Conservation (phyloP, 495 filamentous ascomycete genomes). For the Antarctomyces pellizariae region DNA sequence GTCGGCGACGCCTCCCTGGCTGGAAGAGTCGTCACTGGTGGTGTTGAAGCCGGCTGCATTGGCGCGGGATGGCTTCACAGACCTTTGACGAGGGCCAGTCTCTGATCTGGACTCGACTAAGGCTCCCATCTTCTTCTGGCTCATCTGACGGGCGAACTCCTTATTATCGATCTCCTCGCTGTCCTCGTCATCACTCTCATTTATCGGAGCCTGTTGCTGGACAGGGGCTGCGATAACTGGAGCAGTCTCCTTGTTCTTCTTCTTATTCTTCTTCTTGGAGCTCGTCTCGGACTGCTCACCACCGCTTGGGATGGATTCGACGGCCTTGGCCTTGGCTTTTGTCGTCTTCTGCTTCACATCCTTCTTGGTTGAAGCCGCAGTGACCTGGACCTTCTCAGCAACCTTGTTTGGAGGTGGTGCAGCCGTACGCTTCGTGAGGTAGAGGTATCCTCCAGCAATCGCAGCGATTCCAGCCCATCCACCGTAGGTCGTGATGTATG, state of each 20-base stretch:
- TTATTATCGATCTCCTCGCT: slow-evolving; percentile 39
- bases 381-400: slow-evolving; percentile 1
- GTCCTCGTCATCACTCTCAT: slow-evolving; percentile 18
- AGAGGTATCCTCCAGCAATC: slow-evolving; percentile 17
- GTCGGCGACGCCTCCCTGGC: slow-evolving; percentile 44
- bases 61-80: slow-evolving; percentile 29
- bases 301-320: not conserved
- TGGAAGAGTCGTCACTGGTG: slow-evolving; percentile 17
- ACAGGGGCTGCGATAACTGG: not conserved
- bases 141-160: slow-evolving; percentile 50
- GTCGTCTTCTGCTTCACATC: slow-evolving; percentile 6
- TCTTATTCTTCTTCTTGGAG: slow-evolving; percentile 15
- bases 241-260: slow-evolving; percentile 1
- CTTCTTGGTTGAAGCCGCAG: slow-evolving; percentile 2
- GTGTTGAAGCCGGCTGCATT: slow-evolving; percentile 35
- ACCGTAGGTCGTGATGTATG: slow-evolving; percentile 18
- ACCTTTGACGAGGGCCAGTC: slow-evolving; percentile 19
- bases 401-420: slow-evolving; percentile 2
- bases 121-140: slow-evolving; percentile 39
- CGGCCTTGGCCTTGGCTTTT: slow-evolving; percentile 5
- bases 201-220: not conserved
- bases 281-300: slow-evolving; percentile 2
- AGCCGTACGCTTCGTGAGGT: slow-evolving; percentile 8
- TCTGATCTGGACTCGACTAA: slow-evolving; percentile 28
- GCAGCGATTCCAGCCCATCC: slow-evolving; percentile 35